These are phyloP conservation scores for Drechslerella coelobrocha DNA, from an alignment of 2,329 filamentous ascomycete genomes.

Conservation along the genomic window DNA sequence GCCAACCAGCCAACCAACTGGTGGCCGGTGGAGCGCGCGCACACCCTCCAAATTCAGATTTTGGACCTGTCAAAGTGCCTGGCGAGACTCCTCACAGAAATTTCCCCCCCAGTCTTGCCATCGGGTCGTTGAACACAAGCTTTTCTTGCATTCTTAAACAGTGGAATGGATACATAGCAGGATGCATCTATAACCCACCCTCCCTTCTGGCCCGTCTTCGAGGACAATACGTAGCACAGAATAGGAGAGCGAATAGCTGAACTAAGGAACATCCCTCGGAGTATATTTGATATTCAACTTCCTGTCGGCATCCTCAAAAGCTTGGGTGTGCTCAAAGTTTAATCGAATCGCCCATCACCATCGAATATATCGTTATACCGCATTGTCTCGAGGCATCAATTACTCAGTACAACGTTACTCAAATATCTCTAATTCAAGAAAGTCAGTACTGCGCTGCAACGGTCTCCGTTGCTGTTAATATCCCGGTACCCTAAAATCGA, in stretches of 20 bases:
- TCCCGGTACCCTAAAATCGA: background rate
- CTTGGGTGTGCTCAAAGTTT: background rate
- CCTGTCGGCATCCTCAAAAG: too few species aligned
- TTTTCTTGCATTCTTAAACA: slow-evolving; percentile 41
- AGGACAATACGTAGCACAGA: background rate
- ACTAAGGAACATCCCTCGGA: background rate
- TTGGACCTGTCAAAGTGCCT: slow-evolving; percentile 41
- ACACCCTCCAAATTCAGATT: slow-evolving; percentile 9
- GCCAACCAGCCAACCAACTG: background rate
- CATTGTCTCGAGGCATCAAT: slow-evolving; percentile 12
- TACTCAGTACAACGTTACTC: slow-evolving; percentile 43
- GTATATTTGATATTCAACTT: background rate
- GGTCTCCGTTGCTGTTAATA: background rate
- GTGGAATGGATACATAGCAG: slow-evolving; percentile 33
- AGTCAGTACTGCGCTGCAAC: background rate
- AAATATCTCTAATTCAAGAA: slow-evolving; percentile 28
- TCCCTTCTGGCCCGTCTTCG: slow-evolving; percentile 20
- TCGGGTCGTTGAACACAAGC: slow-evolving; percentile 49
- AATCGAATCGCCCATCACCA: background rate
- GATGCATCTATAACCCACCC: slow-evolving; percentile 48
- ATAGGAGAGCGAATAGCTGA: background rate
- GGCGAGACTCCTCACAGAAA: background rate
- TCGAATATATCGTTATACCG: slow-evolving; percentile 9
- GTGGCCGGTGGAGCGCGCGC: background rate
- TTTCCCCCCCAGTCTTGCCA: background rate